Evolutionary conservation across 768 basidiomycete genomes (phyloP).

Genomic region (Chiua virens): DNA sequence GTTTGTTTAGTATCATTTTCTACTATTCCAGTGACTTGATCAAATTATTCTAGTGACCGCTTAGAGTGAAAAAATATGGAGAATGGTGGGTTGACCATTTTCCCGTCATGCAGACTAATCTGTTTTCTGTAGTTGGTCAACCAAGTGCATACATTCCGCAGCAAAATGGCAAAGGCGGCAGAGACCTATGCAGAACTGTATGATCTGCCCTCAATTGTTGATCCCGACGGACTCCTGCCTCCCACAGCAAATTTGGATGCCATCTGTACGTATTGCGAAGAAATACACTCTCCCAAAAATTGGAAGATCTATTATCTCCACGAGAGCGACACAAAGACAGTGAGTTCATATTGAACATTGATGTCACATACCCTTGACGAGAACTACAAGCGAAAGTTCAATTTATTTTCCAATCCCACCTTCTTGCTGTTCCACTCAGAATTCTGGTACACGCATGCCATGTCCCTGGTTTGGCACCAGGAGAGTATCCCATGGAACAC

Average conservation of each 20-base stretch:
- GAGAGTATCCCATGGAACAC: not conserved
- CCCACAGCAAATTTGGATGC: too few species aligned
- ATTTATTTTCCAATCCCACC: not conserved
- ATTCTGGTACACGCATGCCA: not conserved
- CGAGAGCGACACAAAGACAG: not conserved
- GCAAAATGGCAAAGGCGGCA: not conserved
- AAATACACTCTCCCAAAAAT: not conserved
- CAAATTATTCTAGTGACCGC: too few species aligned
- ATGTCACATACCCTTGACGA: not conserved
- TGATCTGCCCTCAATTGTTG: too few species aligned
- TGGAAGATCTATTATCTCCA: conserved; percentile 1
- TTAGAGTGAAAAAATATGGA: too few species aligned
- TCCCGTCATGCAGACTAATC: not conserved
- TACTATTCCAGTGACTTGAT: too few species aligned
- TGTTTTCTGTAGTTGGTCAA: not conserved
- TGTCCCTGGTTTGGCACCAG: not conserved
- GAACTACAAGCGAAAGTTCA: not conserved
- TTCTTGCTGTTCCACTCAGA: not conserved
- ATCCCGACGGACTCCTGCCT: too few species aligned
- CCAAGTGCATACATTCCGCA: not conserved
- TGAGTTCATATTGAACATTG: not conserved
- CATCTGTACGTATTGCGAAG: too few species aligned
- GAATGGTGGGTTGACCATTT: too few species aligned
- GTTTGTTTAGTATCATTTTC: too few species aligned
- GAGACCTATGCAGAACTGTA: not conserved